These are phyloP conservation scores for Sanghuangporus sanghuang DNA, from an alignment of 1,284 basidiomycete genomes.

Conservation along the genomic window DNA sequence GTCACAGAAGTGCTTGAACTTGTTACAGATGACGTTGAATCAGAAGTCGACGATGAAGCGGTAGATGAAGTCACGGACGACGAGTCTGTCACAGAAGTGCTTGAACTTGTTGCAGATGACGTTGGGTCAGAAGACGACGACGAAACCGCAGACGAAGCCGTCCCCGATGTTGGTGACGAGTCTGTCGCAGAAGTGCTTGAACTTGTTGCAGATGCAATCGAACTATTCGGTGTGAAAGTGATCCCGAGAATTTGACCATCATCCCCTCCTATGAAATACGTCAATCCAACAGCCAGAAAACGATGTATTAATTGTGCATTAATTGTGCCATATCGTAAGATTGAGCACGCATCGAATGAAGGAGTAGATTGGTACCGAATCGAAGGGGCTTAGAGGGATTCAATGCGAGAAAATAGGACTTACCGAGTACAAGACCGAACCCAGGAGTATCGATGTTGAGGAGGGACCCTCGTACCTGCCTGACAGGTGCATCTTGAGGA, in stretches of 20 bases:
- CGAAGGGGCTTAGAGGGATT: neutral
- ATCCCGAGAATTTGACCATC: neutral
- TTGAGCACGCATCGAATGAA: neutral
- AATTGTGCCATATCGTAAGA: neutral
- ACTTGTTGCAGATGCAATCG: neutral
- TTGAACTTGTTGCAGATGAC: neutral
- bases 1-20: neutral
- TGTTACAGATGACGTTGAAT: neutral
- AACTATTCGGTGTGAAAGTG: neutral
- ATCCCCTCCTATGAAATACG: neutral
- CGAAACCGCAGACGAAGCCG: neutral
- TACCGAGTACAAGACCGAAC: neutral
- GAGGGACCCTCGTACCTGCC: neutral
- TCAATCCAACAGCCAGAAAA: neutral
- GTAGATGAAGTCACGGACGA: neutral
- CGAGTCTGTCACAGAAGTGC: neutral
- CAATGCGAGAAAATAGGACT: neutral
- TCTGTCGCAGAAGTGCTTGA: neutral
- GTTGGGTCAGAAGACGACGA: conserved; percentile 2
- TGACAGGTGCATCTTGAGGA: neutral
- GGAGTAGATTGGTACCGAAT: neutral
- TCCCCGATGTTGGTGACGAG: neutral
- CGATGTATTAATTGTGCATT: neutral
- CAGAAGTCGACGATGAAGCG: conserved; percentile 2
- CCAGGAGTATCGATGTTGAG: neutral